Evolutionary conservation across 2,329 filamentous ascomycete species (phyloP).

Genomic region (Epichloe typhina): DNA sequence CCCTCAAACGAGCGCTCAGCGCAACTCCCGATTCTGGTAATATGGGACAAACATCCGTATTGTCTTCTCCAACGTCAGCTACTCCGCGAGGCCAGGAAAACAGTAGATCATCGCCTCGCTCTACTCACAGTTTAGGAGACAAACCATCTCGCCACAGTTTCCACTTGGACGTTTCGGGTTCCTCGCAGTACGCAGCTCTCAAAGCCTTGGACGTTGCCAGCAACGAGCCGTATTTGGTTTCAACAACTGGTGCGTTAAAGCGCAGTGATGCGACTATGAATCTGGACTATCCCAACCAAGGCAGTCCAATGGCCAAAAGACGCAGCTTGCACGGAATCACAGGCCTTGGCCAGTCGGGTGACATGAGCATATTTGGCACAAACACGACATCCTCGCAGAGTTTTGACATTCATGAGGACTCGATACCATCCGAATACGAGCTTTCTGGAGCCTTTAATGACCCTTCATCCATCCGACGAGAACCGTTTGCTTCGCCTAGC

Average conservation of each 20-base stretch:
- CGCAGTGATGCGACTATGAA: constrained; percentile 85
- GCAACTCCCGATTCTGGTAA: constrained; percentile 61
- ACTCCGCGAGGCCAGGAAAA: constrained; percentile 32
- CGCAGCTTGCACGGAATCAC: constrained; percentile 70
- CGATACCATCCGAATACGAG: constrained; percentile 35
- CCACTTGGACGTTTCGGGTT: constrained; percentile 42
- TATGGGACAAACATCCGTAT: constrained; percentile 34
- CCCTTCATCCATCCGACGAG: constrained; percentile 14
- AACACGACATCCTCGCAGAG: constrained; percentile 25
- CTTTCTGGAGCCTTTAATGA: constrained; percentile 25
- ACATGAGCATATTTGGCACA: constrained; percentile 67
- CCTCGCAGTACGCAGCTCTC: constrained; percentile 36
- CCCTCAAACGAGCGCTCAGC: constrained; percentile 63
- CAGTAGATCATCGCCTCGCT: constrained; percentile 22
- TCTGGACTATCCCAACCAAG: constrained; percentile 61
- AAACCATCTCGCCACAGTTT: constrained; percentile 40
- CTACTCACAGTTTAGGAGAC: constrained; percentile 21
- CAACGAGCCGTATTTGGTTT: constrained; percentile 18
- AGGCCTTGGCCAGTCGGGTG: constrained; percentile 39
- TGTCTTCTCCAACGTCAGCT: constrained; percentile 23
- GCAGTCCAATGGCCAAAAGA: constrained; percentile 82
- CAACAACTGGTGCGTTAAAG: constrained; percentile 68
- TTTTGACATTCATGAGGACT: constrained; percentile 41
- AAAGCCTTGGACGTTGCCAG: constrained; percentile 34
- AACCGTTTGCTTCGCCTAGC: constrained; percentile 30